Evolutionary conservation across 257 asterid genomes (phyloP), one percentile per base, ranked within the genome.

Genomic region (Scutellaria galericulata): DNA sequence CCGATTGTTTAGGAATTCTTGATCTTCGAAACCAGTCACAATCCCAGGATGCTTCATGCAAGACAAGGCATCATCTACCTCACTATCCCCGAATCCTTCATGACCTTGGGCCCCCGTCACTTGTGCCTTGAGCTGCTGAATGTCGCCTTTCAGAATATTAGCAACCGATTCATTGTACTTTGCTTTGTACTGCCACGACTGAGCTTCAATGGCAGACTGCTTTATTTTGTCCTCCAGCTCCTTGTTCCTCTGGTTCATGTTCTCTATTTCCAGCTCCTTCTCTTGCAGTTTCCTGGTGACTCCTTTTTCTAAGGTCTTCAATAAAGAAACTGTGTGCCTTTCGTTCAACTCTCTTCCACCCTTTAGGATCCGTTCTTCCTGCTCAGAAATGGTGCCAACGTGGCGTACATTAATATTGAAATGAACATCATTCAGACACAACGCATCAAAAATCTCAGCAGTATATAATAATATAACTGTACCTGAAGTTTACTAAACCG

Each of bases 51-150:
- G 82, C 74, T 83, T 82, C 1, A 84, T 76, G 73, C 73, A 72
- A 51, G 90, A 85, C 54, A 79, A 40, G 0, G 89, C 86, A 50
- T 80, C 93, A 10, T 87, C 88, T 62, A 83, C 81, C 74, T 83
- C 93, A 55, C 82, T 80, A 37, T 85, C 93, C 47, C 89, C 93
- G 1, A 83, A 83, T 15, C 93, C 93, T 79, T 87, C 90, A n/a
- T 73, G 79, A 18, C 65, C 83, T 13, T 59, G 88, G 40, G 70
- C 65, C 37, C 37, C 37, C 4, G 77, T 35, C 50, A 88, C 88
- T 44, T 83, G 90, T 6, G 84, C 86, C 75, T 78, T 55, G 66
- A 86, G 79, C 81, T 82, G 91, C 77, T 84, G 86, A 31, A 88
- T 79, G 61, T 85, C 82, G 83, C 56, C 75, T 62, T 82, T 85